Evolutionary conservation across 1,284 basidiomycete genomes (phyloP), one percentile per base, ranked within the genome.

Genomic region (Cutaneotrichosporon curvatum): DNA sequence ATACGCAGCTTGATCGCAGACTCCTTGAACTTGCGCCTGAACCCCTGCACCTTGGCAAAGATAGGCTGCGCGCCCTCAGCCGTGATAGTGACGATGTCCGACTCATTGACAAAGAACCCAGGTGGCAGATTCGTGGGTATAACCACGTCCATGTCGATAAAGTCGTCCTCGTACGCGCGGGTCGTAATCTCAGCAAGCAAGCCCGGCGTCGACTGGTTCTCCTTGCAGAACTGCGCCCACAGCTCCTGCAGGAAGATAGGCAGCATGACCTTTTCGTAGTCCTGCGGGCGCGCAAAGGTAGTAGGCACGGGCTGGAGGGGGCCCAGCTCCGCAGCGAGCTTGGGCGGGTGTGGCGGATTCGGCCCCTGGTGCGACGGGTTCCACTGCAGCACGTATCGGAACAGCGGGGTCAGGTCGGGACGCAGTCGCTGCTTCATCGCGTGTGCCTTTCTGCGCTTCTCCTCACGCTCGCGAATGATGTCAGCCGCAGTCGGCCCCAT

Each of bases 171-270:
- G 47, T 69, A 70, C 10, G 57, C 53, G 20, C 70, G 62, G 42
- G 85, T 76, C 0, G 75, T 71, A 23, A 84, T 68, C 47, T 87
- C 87, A 21, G 92, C 61, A 53, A 86, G 83, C 19, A 86, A 61
- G 48, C 81, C 78, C 5, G 51, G 50, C 9, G 62, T 60, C 44
- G 82, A 79, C 47, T 85, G 81, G 59, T 87, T 67, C 85, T 23
- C 88, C 81, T 63, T 87, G 79, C 30, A 75, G 63, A 47, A 97
- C 78, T 96, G 89, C 23, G 85, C 81, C 92, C 95, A 97, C 54
- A 87, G 84, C 71, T 98, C 95, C 50, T 88, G 76, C 25, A 92
- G 73, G 20, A 97, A 75, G n/a, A 98, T 76, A 1, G 95, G 90
- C 57, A 89, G 81, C 62, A 95, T 90, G 21, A 84, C 75, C 21